Evolutionary conservation across 768 basidiomycete genomes (phyloP).

Genomic region (Boletus eberwhitei): DNA sequence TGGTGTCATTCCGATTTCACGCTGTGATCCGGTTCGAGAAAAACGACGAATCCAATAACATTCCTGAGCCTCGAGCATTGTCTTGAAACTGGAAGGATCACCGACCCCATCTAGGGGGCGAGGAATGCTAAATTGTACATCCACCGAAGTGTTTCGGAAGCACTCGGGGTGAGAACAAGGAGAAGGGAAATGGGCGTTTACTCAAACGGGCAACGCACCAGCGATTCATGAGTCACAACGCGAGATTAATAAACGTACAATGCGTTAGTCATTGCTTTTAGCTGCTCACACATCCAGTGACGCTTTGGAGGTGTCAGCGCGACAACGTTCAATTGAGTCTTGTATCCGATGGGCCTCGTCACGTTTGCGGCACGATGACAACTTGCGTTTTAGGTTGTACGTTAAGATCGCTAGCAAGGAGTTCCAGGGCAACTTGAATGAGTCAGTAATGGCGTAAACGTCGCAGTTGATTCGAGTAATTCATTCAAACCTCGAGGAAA

Average conservation of each 20-base stretch:
- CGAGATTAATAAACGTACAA: neutral
- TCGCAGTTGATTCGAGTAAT: constrained; percentile 14
- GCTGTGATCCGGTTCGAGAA: constrained; percentile 11
- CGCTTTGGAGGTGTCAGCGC: neutral
- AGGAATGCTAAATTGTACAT: neutral
- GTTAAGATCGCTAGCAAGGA: neutral
- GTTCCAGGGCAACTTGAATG: neutral
- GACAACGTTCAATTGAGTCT: neutral
- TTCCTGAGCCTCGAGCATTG: neutral
- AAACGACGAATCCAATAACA: constrained; percentile 1
- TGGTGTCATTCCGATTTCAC: constrained; percentile 5
- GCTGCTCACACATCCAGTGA: neutral
- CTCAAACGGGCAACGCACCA: constrained; percentile 4
- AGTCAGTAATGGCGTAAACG: constrained; percentile 16
- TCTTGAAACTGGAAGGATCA: neutral
- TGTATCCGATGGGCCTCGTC: neutral
- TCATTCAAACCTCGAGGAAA: constrained; percentile 20
- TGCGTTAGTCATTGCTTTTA: neutral
- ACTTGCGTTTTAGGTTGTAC: neutral
- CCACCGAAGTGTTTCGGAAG: constrained; percentile 2
- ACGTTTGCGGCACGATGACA: neutral
- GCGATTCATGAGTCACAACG: constrained; percentile 4
- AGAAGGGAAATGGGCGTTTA: neutral
- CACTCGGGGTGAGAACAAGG: neutral
- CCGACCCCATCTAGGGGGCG: constrained; percentile 1